Conservation (phyloP, 148 eudicot genomes). For the Arctostaphylos glauca region DNA sequence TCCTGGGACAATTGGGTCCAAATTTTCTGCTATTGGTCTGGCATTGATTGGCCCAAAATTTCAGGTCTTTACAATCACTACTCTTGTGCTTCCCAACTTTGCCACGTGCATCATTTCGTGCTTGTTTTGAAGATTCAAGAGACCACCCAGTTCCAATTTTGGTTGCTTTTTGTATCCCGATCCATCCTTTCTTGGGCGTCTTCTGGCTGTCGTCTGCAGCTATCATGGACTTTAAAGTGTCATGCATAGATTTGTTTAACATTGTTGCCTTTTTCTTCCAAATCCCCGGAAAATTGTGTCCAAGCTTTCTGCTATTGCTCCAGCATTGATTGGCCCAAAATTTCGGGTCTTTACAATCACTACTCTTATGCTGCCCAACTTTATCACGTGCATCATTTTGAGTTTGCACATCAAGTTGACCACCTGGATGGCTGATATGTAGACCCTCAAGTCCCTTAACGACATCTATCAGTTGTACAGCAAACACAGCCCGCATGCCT, state of each 20-base stretch:
- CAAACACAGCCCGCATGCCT: conserved; percentile 12
- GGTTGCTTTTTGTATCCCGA: background rate
- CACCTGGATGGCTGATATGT: conserved; percentile 10
- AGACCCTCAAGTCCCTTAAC: conserved; percentile 9
- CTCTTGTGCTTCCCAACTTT: background rate
- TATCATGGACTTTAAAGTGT: too few relatives aligned
- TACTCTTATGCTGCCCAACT: background rate
- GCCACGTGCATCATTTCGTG: background rate
- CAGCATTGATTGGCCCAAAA: too few relatives aligned
- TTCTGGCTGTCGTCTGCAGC: background rate
- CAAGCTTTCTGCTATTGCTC: too few relatives aligned
- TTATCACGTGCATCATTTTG: background rate
- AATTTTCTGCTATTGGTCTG: too few relatives aligned
- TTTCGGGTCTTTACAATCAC: background rate
- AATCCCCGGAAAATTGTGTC: too few relatives aligned
- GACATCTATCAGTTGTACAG: conserved; percentile 10
- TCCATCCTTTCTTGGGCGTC: too few relatives aligned
- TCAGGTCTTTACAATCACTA: background rate
- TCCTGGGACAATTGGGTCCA: too few relatives aligned
- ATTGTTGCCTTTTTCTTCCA: too few relatives aligned
- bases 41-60: too few relatives aligned
- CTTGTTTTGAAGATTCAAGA: background rate
- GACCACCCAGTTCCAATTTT: background rate
- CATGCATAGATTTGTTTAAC: too few relatives aligned
- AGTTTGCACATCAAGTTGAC: conserved; percentile 15